Evolutionary conservation across 169 alveolate genomes (phyloP).

Genomic region (Condylostoma magnum): DNA sequence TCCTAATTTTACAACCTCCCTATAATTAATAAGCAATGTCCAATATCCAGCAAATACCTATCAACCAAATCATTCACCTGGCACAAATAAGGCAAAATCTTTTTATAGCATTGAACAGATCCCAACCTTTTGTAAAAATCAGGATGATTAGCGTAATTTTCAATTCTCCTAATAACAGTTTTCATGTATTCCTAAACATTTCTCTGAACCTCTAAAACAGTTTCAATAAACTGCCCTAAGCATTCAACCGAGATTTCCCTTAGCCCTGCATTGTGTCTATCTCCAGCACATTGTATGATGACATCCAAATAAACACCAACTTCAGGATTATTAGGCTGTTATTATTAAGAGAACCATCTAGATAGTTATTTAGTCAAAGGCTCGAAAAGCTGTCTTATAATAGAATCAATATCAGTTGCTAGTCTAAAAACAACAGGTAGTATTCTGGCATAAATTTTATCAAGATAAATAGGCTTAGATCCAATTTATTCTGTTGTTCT

Average conservation of each 20-base stretch:
- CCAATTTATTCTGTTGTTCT: constrained; percentile 53
- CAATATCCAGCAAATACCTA: constrained; percentile 40
- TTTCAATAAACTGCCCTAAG: constrained; percentile 62
- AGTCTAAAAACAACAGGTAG: constrained; percentile 47
- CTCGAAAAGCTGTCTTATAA: constrained; percentile 55
- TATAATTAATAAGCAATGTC: constrained; percentile 14
- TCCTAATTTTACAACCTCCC: constrained; percentile 5
- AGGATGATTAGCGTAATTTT: constrained; percentile 74
- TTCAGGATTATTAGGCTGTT: constrained; percentile 60
- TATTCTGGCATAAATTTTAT: constrained; percentile 35
- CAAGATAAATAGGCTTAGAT: constrained; percentile 37
- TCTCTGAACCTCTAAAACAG: constrained; percentile 46
- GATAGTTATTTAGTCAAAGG: constrained; percentile 62
- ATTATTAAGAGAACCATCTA: constrained; percentile 72
- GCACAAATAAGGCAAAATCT: constrained; percentile 37
- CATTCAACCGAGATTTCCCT: constrained; percentile 61
- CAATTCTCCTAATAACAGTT: constrained; percentile 65
- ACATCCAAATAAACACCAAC: constrained; percentile 60
- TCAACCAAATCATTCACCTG: constrained; percentile 21
- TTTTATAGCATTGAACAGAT: constrained; percentile 42
- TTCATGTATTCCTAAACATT: constrained; percentile 53
- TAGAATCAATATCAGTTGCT: constrained; percentile 48
- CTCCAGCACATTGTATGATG: constrained; percentile 59
- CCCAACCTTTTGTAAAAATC: constrained; percentile 68
- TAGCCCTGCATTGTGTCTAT: constrained; percentile 46